Conservation (phyloP, 768 basidiomycete genomes). For the Mycena alexandri region DNA sequence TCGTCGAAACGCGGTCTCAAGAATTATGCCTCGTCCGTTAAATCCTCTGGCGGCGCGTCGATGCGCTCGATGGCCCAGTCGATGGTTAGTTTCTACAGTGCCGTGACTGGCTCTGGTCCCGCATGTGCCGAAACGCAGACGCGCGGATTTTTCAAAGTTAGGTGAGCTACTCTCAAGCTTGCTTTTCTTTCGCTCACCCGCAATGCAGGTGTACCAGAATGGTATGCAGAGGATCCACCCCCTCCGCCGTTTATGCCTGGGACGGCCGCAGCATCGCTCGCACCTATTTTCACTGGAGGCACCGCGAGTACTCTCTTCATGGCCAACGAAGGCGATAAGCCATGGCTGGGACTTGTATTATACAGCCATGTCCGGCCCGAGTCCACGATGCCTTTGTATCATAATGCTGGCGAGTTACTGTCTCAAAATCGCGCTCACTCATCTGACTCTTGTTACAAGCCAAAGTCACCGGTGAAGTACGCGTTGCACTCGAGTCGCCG, state of each 20-base stretch:
- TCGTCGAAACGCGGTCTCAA: slow-evolving; percentile 30
- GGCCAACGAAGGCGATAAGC: background rate
- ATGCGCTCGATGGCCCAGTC: slow-evolving; percentile 34
- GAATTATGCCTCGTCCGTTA: slow-evolving; percentile 32
- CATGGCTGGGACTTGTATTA: slow-evolving; percentile 31
- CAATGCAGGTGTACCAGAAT: slow-evolving; percentile 26
- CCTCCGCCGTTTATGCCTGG: slow-evolving; percentile 21
- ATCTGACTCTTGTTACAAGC: background rate
- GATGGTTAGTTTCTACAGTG: slow-evolving; percentile 31
- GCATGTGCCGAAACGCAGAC: slow-evolving; percentile 31
- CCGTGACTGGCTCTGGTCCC: slow-evolving; percentile 26
- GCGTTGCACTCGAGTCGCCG: background rate
- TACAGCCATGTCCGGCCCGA: slow-evolving; percentile 34
- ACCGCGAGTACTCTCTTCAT: background rate
- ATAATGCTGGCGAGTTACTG: slow-evolving; percentile 23
- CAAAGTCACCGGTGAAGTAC: slow-evolving; percentile 23
- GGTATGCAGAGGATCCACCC: slow-evolving; percentile 22
- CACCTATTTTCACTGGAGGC: slow-evolving; percentile 15
- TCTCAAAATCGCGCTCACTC: too few species aligned
- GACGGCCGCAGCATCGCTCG: slow-evolving; percentile 8
- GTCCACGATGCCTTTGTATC: slow-evolving; percentile 27
- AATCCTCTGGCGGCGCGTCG: slow-evolving; percentile 31
- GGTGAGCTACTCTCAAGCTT: slow-evolving; percentile 1
- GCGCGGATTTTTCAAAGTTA: slow-evolving; percentile 27
- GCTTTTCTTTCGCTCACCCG: background rate